Base-by-base conservation (phyloP, 2,329 filamentous ascomycete species). In the Daldinia eschscholtzii region DNA sequence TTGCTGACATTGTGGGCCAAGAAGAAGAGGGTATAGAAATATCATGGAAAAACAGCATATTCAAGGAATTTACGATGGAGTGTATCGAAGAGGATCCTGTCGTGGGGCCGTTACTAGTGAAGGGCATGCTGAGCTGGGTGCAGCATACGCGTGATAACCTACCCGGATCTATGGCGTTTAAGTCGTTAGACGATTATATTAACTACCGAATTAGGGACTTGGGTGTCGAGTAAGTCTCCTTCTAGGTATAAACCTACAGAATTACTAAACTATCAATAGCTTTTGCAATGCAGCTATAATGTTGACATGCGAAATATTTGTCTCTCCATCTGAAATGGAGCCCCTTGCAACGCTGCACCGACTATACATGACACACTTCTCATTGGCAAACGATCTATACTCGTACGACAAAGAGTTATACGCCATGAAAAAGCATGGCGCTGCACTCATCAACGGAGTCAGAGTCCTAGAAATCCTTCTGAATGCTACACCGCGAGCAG, bases 261-360 rank as follows among this genome's bases (percentile, higher is more conserved):
- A 28, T 15, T 1, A 30, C 58, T 66, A 20, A 52, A 66, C 44
- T 9, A 23, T 20, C 4, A 33, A 46, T 37, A 65, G 63, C 20
- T 65, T 61, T 42, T 65, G 52, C 26, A 57, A 65, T n/a, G 57
- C 52, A 53, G 57, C 63, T 37, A 7, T 65, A 4, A 57, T 65
- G 57, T 39, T 61, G 18, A 57, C 63, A 2, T 61, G 52, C 35
- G 63, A 57, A 28, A 57, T 61, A n/a, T 44, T 37, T 39, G 13
- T 61, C 10, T 56, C 63, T 9, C 50, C 33, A 2, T 44, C 33
- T 6, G 63, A 65, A 0, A 57, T 61, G 63, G 57, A 61, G 18
- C 63, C 57, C 39, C 63, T 65, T 15, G 12, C n/a, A 10, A 52
- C 30, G n/a, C 18, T 65, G 6, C 63, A 61, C 15, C 28, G 35